Base-by-base conservation (phyloP, 129 eudicot species). In the Lactuca saligna region DNA sequence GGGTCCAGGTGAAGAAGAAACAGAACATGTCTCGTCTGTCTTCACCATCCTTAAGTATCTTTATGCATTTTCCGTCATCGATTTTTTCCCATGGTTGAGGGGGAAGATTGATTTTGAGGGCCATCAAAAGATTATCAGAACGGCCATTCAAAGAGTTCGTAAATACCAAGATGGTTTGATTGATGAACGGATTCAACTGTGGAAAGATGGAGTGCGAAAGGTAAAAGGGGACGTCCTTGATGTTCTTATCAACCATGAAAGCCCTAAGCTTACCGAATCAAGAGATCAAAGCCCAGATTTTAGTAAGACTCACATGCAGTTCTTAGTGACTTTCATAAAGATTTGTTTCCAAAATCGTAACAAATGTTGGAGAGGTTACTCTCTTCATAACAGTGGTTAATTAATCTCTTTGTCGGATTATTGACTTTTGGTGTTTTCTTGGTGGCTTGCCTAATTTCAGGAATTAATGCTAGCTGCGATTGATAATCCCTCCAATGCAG, bases 1-100 rank as follows among this genome's bases (percentile, higher is more conserved):
- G 20, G 20, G 20, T 20, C 20, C 20, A 20, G 20, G 20, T 20
- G 20, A 20, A 20, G 20, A 20, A 20, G 20, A 20, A 20, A 20
- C 20, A 20, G 20, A 20, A 67, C 77, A 72, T 51, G 68, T 62
- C 5, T 33, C 29, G 1, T 51, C 77, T 0, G 17, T 72, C n/a
- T 72, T 48, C 61, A 49, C 69, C n/a, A 15, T 61, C 20, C 48
- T 61, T 1, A 13, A 7, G 16, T 29, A 72, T 63, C 34, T 61
- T 33, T 61, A 50, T 50, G 69, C 62, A 8, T 61, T 72, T 61
- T 48, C 61, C 29, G 8, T 63, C 1, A 44, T 32, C 50, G 70
- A 72, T 62, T 72, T 49, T 49, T 3, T 72, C 39, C 77, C 77
- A 15, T 50, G 17, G 39, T 37, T 72, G 20, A 50, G 69, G 16